phyloP scores from a whole-genome alignment of 495 filamentous ascomycete species.

The Aspergillus ellipticus region DNA sequence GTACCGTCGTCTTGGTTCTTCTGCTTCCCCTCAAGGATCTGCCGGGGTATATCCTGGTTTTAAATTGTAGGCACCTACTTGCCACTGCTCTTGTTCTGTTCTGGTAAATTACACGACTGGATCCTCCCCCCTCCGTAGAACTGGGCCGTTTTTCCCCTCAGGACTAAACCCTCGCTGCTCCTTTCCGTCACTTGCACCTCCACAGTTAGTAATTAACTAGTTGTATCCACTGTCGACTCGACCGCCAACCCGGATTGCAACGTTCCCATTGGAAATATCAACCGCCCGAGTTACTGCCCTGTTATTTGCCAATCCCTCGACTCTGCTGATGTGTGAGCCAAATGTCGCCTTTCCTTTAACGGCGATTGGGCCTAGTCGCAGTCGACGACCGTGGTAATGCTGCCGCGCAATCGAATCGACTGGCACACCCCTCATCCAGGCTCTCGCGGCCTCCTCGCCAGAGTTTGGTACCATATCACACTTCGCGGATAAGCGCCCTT shows the following conservation, averaged over 20 bases:
- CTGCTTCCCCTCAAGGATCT: neutral
- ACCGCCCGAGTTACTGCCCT: slow-evolving; percentile 1
- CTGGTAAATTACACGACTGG: neutral
- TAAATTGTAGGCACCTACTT: no score
- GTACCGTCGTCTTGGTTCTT: no score
- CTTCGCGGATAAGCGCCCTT: slow-evolving; percentile 16
- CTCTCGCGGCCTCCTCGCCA: neutral
- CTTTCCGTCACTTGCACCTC: neutral
- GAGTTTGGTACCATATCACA: slow-evolving; percentile 23
- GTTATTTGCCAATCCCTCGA: neutral
- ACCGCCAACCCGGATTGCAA: neutral
- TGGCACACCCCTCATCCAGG: neutral
- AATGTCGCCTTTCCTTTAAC: neutral
- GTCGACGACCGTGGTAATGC: neutral
- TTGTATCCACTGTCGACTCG: neutral
- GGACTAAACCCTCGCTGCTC: neutral
- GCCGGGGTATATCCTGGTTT: neutral
- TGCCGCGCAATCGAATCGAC: neutral
- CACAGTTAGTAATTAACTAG: neutral
- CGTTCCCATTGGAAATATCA: slow-evolving; percentile 11
- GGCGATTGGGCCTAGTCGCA: slow-evolving; percentile 1
- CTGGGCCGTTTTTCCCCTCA: neutral
- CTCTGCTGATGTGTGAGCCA: neutral
- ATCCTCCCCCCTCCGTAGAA: neutral
- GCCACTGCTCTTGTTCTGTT: neutral